Conservation (phyloP, 2,329 filamentous ascomycete species). For the Graphiopsis chlorocephala region DNA sequence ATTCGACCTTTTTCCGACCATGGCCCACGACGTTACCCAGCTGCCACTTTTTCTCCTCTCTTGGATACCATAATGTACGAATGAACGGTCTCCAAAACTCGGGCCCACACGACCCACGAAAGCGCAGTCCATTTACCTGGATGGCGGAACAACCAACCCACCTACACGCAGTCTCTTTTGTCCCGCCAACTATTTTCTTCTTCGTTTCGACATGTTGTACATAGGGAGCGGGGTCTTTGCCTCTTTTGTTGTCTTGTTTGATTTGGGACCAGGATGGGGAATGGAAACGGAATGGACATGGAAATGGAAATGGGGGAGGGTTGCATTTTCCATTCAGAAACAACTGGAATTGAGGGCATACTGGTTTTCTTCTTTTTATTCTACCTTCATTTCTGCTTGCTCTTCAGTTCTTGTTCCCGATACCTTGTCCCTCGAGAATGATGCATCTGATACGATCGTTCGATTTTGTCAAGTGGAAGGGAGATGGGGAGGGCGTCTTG, state of each 20-base stretch:
- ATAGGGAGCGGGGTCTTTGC: slow-evolving; percentile 1
- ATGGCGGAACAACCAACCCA: neutral
- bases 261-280: neutral
- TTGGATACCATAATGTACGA: slow-evolving; percentile 8
- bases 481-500: neutral
- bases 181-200: neutral
- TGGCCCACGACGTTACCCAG: neutral
- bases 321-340: neutral
- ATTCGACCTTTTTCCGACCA: neutral
- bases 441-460: neutral
- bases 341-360: neutral
- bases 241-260: neutral
- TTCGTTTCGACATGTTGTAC: neutral
- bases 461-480: neutral
- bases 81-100: slow-evolving; percentile 2
- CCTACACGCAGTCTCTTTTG: slow-evolving; percentile 5
- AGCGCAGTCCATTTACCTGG: neutral
- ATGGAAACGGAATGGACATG: neutral
- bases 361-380: neutral
- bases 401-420: neutral
- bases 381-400: neutral
- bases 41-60: neutral
- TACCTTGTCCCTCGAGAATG: neutral
- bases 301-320: neutral
- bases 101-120: neutral